Conservation (phyloP, 2,329 filamentous ascomycete species). For the Pseudogymnoascus sp. region DNA sequence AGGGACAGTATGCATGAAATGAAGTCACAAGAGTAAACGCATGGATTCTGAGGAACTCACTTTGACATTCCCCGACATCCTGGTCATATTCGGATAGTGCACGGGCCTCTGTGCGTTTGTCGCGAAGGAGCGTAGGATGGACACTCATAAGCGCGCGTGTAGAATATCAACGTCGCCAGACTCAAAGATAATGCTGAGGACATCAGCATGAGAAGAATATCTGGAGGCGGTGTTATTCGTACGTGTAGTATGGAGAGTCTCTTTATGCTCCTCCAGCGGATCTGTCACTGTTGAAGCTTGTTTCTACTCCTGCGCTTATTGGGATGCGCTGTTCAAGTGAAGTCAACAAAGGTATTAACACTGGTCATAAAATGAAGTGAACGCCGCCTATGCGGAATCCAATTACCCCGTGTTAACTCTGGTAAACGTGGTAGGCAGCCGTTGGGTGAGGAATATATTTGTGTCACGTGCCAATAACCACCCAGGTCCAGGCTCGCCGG, state of each 20-base stretch:
- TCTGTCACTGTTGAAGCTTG: not conserved
- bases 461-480: constrained; percentile 9
- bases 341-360: not conserved
- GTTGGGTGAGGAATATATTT: not conserved
- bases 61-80: not conserved
- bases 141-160: constrained; percentile 1
- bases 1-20: not conserved
- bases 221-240: not conserved
- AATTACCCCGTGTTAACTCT: not conserved
- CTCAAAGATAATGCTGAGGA: not conserved
- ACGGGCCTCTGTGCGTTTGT: not conserved
- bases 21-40: not conserved
- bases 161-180: not conserved
- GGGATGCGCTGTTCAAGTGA: not conserved
- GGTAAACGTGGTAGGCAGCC: not conserved
- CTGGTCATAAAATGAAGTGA: not conserved
- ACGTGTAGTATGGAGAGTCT: not conserved
- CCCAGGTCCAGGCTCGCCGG: not conserved
- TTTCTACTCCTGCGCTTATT: not conserved
- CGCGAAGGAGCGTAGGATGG: not conserved
- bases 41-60: not conserved
- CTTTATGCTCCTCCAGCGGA: not conserved
- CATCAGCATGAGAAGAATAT: not conserved
- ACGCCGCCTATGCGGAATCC: not conserved
- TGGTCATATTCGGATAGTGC: constrained; percentile 6